Base-by-base conservation (phyloP, 108 stramenopile genomes). In the Conticribra guillardii region DNA sequence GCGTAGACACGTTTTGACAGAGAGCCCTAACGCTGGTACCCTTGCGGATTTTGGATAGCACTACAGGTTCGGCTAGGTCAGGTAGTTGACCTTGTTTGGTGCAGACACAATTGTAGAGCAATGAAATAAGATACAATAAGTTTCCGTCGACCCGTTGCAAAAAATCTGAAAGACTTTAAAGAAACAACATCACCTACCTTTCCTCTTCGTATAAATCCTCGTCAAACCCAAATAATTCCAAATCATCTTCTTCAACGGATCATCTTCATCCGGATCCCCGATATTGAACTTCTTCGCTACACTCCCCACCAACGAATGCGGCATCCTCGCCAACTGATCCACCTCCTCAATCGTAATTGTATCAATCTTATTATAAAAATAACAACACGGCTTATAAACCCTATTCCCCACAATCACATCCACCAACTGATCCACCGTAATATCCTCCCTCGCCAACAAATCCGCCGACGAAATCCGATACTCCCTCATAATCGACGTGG, bases 321-420 rank as follows among this genome's bases (percentile, higher is more conserved):
- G 97, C 88, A 92, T 88, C 15, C 98, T 84, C 1, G 98, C 99
- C 55, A 99, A 81, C 64, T 89, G 81, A 80, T 99, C 98, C 23
- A 99, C 93, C 76, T 99, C 97, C 82, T 98, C 98, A 48, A 99
- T 93, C 1, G 96, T 96, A 66, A 99, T 87, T 28, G 93, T 92
- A 83, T 99, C 99, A 73, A 98, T 96, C 81, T 99, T 99, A 82
- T 99, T 99, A 96, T 98, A 99, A 44, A 97, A 82, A 73, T 99
- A 99, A 62, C 71, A 72, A 45, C 96, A 96, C 16, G 91, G 91
- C 56, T 97, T 96, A 84, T 99, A 99, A 65, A 87, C 89, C 26
- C 98, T 85, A 71, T 99, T 99, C 3, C 98, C 99, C 48, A 91
- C 81, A 50, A 98, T 84, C 50, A 99, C 97, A 87, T 99, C 99